Percentiles rank a stretch among this genome's conserved stretches.
phyloP scores from a whole-genome alignment of 495 filamentous ascomycete species.

The Penicillium chermesinum region DNA sequence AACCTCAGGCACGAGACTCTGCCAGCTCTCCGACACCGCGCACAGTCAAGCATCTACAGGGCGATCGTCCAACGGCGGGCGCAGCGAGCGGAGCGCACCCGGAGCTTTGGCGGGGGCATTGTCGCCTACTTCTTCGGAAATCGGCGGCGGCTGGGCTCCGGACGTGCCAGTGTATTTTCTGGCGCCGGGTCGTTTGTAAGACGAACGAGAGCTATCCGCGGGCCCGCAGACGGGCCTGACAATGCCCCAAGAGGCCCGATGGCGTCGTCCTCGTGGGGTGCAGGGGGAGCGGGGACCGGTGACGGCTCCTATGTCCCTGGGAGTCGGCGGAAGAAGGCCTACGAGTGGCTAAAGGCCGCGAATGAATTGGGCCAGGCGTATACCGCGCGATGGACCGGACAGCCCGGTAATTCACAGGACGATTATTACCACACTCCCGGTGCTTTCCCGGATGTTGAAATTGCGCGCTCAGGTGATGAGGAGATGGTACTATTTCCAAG shows the following conservation, averaged over 20 bases:
- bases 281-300: constrained; percentile 1
- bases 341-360: constrained; percentile 80
- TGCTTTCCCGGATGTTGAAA: constrained; percentile 74
- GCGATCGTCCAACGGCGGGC: constrained; percentile 63
- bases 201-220: constrained; percentile 11
- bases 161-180: constrained; percentile 5
- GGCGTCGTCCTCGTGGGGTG: constrained; percentile 34
- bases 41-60: constrained; percentile 70
- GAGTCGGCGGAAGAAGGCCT: constrained; percentile 69
- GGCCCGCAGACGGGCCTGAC: constrained; percentile 19
- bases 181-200: not conserved
- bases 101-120: constrained; percentile 33
- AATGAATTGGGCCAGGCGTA: constrained; percentile 90
- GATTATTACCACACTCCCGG: constrained; percentile 62
- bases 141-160: constrained; percentile 37
- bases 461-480: constrained; percentile 73
- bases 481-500: constrained; percentile 94
- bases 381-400: constrained; percentile 47
- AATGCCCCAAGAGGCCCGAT: constrained; percentile 31
- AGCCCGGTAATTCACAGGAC: constrained; percentile 48
- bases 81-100: constrained; percentile 36
- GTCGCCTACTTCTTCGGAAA: constrained; percentile 47
- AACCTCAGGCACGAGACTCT: constrained; percentile 69
- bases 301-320: constrained; percentile 61
- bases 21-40: constrained; percentile 58